These are phyloP conservation scores for Penicillium sp. DNA, from an alignment of 2,329 filamentous ascomycete genomes.

Conservation along the genomic window DNA sequence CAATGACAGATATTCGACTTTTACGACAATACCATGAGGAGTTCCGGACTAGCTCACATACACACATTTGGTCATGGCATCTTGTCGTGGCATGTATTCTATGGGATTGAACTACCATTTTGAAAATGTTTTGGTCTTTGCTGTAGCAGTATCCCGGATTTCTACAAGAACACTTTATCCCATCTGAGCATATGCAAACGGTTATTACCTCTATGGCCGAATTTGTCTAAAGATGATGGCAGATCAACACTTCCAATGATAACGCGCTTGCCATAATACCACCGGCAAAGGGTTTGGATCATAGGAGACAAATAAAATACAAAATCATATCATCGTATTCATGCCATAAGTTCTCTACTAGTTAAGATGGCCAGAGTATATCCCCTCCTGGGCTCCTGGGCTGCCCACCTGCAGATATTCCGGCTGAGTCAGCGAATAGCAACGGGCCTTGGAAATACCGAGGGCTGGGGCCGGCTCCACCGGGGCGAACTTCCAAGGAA, in stretches of 20 bases:
- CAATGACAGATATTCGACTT: slow-evolving; percentile 6
- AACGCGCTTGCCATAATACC: slow-evolving; percentile 10
- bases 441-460: background rate
- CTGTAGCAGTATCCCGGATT: background rate
- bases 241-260: slow-evolving; percentile 32
- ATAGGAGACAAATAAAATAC: slow-evolving; percentile 7
- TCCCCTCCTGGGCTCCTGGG: background rate
- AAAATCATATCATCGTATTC: background rate
- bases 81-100: slow-evolving; percentile 5
- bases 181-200: slow-evolving; percentile 38
- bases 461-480: background rate
- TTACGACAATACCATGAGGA: slow-evolving; percentile 9
- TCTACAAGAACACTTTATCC: slow-evolving; percentile 6
- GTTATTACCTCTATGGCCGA: slow-evolving; percentile 31
- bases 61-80: background rate
- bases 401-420: background rate
- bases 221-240: slow-evolving; percentile 50
- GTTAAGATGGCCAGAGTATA: background rate
- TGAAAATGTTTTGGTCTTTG: background rate
- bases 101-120: background rate
- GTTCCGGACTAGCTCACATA: slow-evolving; percentile 9
- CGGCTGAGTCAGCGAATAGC: background rate
- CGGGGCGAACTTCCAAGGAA: background rate
- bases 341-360: background rate
- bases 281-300: slow-evolving; percentile 6